A percentile compares a stretch with the other conserved stretches of the same genome.
Conservation (phyloP, 371 early-diverging fungal genomes). For the Rhizopus delemar region DNA sequence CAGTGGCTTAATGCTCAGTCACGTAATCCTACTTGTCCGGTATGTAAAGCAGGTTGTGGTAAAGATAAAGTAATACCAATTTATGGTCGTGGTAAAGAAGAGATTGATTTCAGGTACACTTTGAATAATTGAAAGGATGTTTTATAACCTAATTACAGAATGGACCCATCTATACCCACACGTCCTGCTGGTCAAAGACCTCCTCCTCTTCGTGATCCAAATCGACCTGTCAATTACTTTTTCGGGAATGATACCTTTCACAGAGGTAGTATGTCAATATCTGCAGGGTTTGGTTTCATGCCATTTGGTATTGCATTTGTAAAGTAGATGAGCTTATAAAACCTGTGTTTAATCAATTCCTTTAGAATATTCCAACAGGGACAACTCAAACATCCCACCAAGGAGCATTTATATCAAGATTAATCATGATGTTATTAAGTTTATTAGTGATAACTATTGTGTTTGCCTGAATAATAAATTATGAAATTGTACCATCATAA, state of each 20-base stretch:
- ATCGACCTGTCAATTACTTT: slow-evolving; percentile 44
- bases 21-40: slow-evolving; percentile 71
- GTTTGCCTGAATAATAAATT: slow-evolving; percentile 43
- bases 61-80: slow-evolving; percentile 78
- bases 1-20: slow-evolving; percentile 71
- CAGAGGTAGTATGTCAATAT: slow-evolving; percentile 54
- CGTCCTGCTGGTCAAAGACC: slow-evolving; percentile 74
- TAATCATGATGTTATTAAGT: slow-evolving; percentile 69
- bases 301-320: slow-evolving; percentile 68
- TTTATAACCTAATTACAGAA: slow-evolving; percentile 8
- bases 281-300: slow-evolving; percentile 57
- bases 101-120: slow-evolving; percentile 65
- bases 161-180: slow-evolving; percentile 57
- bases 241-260: slow-evolving; percentile 49
- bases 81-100: slow-evolving; percentile 76
- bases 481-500: slow-evolving; percentile 26
- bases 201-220: slow-evolving; percentile 57
- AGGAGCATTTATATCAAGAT: slow-evolving; percentile 67
- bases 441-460: slow-evolving; percentile 65
- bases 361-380: slow-evolving; percentile 36
- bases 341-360: neutral
- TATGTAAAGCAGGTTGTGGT: slow-evolving; percentile 78
- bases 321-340: slow-evolving; percentile 15
- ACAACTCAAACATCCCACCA: slow-evolving; percentile 36
- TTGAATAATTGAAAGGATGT: neutral